phyloP scores from a whole-genome alignment of 2,329 filamentous ascomycete species.

The Elsinoe batatas region DNA sequence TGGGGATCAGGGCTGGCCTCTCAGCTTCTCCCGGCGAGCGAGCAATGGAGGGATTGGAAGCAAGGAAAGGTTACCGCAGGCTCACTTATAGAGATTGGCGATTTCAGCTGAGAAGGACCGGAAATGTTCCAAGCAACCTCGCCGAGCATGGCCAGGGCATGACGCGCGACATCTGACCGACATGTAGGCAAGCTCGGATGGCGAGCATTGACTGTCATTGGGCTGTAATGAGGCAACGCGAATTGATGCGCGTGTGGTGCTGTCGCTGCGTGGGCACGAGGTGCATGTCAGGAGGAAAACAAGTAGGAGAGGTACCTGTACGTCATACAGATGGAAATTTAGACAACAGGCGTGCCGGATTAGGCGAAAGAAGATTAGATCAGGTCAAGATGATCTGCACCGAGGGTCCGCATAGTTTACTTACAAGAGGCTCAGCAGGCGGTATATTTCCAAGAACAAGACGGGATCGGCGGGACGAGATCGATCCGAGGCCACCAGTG shows the following conservation, averaged over 20 bases:
- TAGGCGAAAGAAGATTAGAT: background rate
- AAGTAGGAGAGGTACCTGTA: background rate
- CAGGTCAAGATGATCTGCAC: constrained; percentile 7
- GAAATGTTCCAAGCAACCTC: background rate
- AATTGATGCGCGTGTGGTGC: constrained; percentile 5
- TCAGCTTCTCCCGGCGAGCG: background rate
- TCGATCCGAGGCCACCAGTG: background rate
- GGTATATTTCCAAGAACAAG: background rate
- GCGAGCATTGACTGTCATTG: constrained; percentile 11
- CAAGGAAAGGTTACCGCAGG: background rate
- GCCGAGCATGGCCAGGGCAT: constrained; percentile 5
- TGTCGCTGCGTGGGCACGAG: constrained; percentile 1
- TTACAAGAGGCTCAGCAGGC: background rate
- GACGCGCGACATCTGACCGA: constrained; percentile 11
- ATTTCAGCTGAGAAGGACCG: background rate
- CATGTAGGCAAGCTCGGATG: background rate
- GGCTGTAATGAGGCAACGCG: constrained; percentile 1
- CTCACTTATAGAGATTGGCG: constrained; percentile 10
- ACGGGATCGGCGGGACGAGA: background rate
- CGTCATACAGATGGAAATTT: constrained; percentile 1
- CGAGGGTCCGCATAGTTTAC: background rate
- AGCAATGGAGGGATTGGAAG: background rate
- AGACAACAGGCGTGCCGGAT: background rate
- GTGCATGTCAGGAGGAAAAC: constrained; percentile 11
- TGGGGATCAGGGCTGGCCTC: background rate